Base-by-base conservation (phyloP, 305 asterid genomes). In the Solanum hybrid region DNA sequence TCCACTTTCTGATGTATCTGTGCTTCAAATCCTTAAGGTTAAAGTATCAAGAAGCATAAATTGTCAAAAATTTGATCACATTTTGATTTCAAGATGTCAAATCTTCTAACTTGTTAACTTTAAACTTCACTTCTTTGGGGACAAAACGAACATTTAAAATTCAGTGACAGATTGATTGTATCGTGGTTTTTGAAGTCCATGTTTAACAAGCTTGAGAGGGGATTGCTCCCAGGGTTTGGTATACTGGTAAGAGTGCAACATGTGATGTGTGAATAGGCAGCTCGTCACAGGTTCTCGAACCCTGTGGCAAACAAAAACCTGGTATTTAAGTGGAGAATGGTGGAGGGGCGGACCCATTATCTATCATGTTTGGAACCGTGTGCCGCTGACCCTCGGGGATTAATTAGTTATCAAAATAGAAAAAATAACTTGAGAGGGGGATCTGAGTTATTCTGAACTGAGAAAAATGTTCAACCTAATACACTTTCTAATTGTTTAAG, bases 401-500 rank as follows among this genome's bases (percentile, higher is more conserved):
- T 33, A 8, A 10, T 33, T 78, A 6, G 45, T 78, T 78, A 78
- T 78, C 83, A 10, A 33, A 33, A 20, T 17, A 17, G 41, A 17
- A 10, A 33, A 34, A 9, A 33, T 20, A 20, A n/a, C 41, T 26
- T 33, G 26, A 82, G 70, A 81, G 51, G 36, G 34, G 70, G 73
- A 29, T 45, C 24, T 45, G 8, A 29, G 87, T 27, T 45, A 83
- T 45, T 29, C 17, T 45, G 68, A 45, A 83, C 38, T 83, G 27
- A 83, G 75, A 27, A 83, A 31, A 51, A 39, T 5, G n/a, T 27
- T 83, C 87, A 45, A 45, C 26, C 37, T 83, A 45, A 45, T 29
- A 45, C 73, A 27, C 39, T 87, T 89, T 79, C 91, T 90, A 79
- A 88, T 70, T 20, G 85, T 77, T 68, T 83, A 10, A 38, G 86